Percentiles rank a stretch among this genome's conserved stretches.
Evolutionary conservation across 352 stramenopile genomes (phyloP).

Genomic region (Globisporangium nodosum): DNA sequence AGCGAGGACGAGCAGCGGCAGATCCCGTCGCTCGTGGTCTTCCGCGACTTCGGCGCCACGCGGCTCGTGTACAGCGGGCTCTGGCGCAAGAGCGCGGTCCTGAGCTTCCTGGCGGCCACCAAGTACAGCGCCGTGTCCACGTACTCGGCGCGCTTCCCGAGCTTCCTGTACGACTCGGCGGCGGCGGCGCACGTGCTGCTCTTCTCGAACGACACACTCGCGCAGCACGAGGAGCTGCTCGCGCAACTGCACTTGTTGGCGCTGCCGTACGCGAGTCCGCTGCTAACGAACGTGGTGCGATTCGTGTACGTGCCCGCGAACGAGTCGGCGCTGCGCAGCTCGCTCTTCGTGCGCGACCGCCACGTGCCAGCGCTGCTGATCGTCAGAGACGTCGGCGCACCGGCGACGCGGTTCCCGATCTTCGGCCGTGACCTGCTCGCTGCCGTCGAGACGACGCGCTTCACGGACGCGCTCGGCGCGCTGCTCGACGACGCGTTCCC

Average conservation of each 20-base stretch:
- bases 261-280: constrained; percentile 6
- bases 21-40: constrained; percentile 24
- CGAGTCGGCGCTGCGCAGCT: constrained; percentile 19
- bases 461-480: constrained; percentile 1
- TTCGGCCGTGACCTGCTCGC: constrained; percentile 8
- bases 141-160: constrained; percentile 16
- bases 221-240: constrained; percentile 16
- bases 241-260: constrained; percentile 12
- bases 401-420: constrained; percentile 12
- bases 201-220: constrained; percentile 18
- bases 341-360: constrained; percentile 20
- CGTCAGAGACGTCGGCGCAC: constrained; percentile 14
- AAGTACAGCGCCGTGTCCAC: constrained; percentile 28
- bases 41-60: constrained; percentile 23
- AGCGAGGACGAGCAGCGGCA: constrained; percentile 2
- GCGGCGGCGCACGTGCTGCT: constrained; percentile 30
- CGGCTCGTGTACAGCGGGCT: constrained; percentile 11
- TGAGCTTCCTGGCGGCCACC: constrained; percentile 23
- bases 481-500: constrained; percentile 7
- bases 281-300: constrained; percentile 12
- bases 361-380: constrained; percentile 24
- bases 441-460: constrained; percentile 4
- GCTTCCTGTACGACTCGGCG: constrained; percentile 24
- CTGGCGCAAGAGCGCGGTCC: constrained; percentile 23
- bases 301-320: constrained; percentile 26